Conservation (phyloP, 1,139 yeast genomes). For the Geotrichum aggregatum region DNA sequence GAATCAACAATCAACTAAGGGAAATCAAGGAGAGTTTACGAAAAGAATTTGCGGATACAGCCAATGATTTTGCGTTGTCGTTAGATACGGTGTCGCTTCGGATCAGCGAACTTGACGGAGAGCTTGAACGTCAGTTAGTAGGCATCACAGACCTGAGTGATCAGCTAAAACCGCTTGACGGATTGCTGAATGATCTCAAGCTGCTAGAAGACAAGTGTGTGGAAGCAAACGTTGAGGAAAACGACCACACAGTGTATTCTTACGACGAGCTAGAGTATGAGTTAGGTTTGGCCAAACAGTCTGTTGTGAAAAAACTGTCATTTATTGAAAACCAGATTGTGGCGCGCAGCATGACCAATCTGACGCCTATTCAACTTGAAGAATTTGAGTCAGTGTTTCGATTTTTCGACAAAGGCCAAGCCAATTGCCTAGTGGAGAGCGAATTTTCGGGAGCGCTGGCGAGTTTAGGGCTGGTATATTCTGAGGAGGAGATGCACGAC, state of each 20-base stretch:
- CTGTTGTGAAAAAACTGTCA: conserved; percentile 40
- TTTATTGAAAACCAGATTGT: conserved; percentile 43
- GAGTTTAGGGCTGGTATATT: conserved; percentile 39
- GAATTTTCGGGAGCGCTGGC: conserved; percentile 44
- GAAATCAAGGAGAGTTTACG: conserved; percentile 45
- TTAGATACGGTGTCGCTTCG: conserved; percentile 35
- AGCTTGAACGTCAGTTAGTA: conserved; percentile 39
- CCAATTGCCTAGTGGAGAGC: conserved; percentile 36
- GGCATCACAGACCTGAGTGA: conserved; percentile 36
- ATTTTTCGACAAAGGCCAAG: conserved; percentile 40
- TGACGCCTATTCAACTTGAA: conserved; percentile 43
- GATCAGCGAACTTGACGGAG: conserved; percentile 40
- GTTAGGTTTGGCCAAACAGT: conserved; percentile 39
- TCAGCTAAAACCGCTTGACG: conserved; percentile 37
- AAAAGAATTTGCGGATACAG: conserved; percentile 44
- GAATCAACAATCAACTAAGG: conserved; percentile 37
- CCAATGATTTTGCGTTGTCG: conserved; percentile 39
- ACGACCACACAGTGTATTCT: conserved; percentile 41
- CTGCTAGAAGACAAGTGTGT: conserved; percentile 33
- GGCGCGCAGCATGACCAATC: conserved; percentile 41
- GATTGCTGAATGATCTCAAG: conserved; percentile 31
- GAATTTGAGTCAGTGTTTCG: conserved; percentile 45
- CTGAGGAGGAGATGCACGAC: conserved; percentile 40
- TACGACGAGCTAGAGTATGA: conserved; percentile 43
- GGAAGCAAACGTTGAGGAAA: conserved; percentile 43